Evolutionary conservation across 495 filamentous ascomycete genomes (phyloP).

Genomic region (Podospora tetraspora): DNA sequence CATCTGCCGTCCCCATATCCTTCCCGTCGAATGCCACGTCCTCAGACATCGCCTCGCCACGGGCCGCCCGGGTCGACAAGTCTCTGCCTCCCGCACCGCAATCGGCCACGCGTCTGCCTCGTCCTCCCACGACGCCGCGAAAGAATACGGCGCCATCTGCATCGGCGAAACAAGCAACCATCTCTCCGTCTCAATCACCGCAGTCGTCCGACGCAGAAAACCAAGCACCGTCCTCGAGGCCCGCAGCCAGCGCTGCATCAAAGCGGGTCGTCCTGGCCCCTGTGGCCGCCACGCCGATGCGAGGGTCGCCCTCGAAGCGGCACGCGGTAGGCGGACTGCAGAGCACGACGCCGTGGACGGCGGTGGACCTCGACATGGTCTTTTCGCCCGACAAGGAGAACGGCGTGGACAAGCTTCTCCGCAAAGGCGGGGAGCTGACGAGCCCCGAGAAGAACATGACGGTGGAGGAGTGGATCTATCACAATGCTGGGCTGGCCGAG

Average conservation of each 20-base stretch:
- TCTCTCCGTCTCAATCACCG: conserved; percentile 57
- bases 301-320: conserved; percentile 59
- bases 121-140: conserved; percentile 34
- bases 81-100: conserved; percentile 28
- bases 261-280: conserved; percentile 43
- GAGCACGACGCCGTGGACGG: conserved; percentile 62
- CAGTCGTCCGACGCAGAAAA: conserved; percentile 82
- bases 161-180: conserved; percentile 33
- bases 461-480: conserved; percentile 85
- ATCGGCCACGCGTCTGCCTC: conserved; percentile 19
- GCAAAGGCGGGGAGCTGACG: conserved; percentile 53
- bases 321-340: conserved; percentile 53
- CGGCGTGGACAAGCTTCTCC: conserved; percentile 36
- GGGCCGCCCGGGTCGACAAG: conserved; percentile 22
- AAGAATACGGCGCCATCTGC: conserved; percentile 25
- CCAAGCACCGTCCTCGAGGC: conserved; percentile 61
- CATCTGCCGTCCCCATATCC: neutral
- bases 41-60: conserved; percentile 14
- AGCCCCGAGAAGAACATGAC: conserved; percentile 82
- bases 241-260: conserved; percentile 33
- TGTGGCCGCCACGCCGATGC: conserved; percentile 51
- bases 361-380: conserved; percentile 64
- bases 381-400: conserved; percentile 53
- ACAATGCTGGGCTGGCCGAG: conserved; percentile 74
- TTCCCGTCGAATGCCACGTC: neutral